Conservation (phyloP, 345 rosid species). For the Adansonia digitata region DNA sequence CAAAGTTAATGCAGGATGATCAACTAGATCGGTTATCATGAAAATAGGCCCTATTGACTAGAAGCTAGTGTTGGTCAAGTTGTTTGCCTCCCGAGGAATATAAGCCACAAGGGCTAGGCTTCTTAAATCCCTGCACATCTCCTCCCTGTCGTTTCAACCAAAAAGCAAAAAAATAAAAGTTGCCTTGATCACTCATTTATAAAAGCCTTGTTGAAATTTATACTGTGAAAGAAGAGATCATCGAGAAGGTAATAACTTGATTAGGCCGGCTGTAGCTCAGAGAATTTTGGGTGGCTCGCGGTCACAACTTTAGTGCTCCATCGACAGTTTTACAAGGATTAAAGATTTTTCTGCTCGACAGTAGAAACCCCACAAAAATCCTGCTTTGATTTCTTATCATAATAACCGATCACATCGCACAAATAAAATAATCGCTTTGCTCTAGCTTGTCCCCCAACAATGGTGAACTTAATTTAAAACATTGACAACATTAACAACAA, state of each 20-base stretch:
- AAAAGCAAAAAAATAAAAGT: no score
- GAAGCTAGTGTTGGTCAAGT: background rate
- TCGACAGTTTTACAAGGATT: background rate
- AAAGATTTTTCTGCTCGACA: background rate
- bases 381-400: constrained; percentile 16
- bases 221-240: background rate
- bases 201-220: no score
- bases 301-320: background rate
- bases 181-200: no score
- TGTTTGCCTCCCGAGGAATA: no score
- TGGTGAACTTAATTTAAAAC: background rate
- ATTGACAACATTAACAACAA: background rate
- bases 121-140: no score
- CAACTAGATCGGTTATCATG: background rate
- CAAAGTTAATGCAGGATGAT: no score
- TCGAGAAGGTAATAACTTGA: background rate
- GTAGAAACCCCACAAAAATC: constrained; percentile 28
- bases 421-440: background rate
- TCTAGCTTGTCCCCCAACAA: background rate
- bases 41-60: background rate
- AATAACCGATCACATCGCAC: constrained; percentile 8
- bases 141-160: no score
- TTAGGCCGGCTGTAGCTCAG: background rate
- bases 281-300: background rate
- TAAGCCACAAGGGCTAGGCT: no score